Evolutionary conservation across 2,329 filamentous ascomycete species (phyloP).

Genomic region (Phaeosphaeria sp.): DNA sequence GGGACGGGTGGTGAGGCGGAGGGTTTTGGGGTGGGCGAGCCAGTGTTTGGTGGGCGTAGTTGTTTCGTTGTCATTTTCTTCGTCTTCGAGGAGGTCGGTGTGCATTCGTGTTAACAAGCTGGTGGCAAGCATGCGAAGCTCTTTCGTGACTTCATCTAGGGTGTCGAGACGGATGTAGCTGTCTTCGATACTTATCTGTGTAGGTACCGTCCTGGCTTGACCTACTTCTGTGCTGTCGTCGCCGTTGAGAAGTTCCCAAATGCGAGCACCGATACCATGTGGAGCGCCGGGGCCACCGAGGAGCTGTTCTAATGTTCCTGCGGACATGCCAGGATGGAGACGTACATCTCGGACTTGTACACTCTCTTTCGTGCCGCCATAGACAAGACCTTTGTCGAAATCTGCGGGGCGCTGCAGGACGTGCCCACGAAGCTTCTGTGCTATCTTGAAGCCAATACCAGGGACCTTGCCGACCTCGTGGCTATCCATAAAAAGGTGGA

Average conservation of each 20-base stretch:
- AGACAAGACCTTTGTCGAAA: constrained; percentile 54
- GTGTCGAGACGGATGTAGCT: constrained; percentile 78
- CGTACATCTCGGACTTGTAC: constrained; percentile 73
- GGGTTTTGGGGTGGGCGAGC: constrained; percentile 80
- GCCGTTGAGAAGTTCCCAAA: constrained; percentile 84
- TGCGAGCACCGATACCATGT: constrained; percentile 72
- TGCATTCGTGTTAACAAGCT: constrained; percentile 82
- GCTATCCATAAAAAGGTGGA: constrained; percentile 73
- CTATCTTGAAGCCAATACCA: constrained; percentile 83
- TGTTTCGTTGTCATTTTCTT: constrained; percentile 42
- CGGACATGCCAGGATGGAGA: constrained; percentile 66
- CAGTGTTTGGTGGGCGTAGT: constrained; percentile 58
- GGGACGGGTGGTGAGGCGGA: constrained; percentile 81
- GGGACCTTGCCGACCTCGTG: constrained; percentile 83
- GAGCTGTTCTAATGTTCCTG: constrained; percentile 70
- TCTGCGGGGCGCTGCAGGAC: constrained; percentile 58
- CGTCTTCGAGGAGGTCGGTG: constrained; percentile 70
- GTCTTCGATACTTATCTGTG: constrained; percentile 94
- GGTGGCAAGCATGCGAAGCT: constrained; percentile 71
- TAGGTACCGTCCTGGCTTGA: constrained; percentile 73
- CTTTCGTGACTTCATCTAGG: constrained; percentile 67
- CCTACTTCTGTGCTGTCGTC: constrained; percentile 78
- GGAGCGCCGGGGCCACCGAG: constrained; percentile 74
- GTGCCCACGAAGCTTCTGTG: constrained; percentile 69
- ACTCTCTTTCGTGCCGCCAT: constrained; percentile 59